These are phyloP conservation scores for Pseudogymnoascus sp. DNA, from an alignment of 2,329 filamentous ascomycete species.

Conservation along the genomic window DNA sequence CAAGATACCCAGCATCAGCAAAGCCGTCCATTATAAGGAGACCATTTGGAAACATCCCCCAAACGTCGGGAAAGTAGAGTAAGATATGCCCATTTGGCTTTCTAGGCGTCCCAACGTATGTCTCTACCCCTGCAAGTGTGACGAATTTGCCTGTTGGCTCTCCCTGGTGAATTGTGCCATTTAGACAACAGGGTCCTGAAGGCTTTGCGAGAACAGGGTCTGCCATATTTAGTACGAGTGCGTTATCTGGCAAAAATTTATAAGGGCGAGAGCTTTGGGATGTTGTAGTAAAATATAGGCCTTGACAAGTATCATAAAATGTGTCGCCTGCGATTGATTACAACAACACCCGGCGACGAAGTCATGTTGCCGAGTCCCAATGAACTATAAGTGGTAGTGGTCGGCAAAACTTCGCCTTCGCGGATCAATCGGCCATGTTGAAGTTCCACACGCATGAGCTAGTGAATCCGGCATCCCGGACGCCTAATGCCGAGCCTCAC, in stretches of 20 bases:
- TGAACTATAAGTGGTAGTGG: background rate
- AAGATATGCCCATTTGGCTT: conserved; percentile 35
- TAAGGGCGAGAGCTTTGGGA: background rate
- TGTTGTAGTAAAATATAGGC: background rate
- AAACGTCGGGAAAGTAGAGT: conserved; percentile 39
- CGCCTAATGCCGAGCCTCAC: background rate
- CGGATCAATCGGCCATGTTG: background rate
- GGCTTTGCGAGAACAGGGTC: conserved; percentile 27
- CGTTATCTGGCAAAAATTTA: background rate
- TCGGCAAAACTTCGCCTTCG: background rate
- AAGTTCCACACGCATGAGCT: background rate
- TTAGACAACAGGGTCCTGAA: conserved; percentile 32
- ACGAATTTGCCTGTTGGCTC: conserved; percentile 29
- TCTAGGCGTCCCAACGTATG: conserved; percentile 30
- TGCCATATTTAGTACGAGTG: background rate
- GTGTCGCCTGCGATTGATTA: background rate
- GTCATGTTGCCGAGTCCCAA: background rate
- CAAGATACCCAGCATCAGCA: conserved; percentile 35
- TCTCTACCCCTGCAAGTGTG: conserved; percentile 30
- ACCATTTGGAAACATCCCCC: conserved; percentile 36
- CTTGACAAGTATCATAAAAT: background rate
- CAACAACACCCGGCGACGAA: background rate
- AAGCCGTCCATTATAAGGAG: conserved; percentile 40
- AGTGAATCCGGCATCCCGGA: background rate
- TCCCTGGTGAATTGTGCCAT: conserved; percentile 33